phyloP scores from a whole-genome alignment of 2,329 filamentous ascomycete genomes.

The Sporothrix humicola region DNA sequence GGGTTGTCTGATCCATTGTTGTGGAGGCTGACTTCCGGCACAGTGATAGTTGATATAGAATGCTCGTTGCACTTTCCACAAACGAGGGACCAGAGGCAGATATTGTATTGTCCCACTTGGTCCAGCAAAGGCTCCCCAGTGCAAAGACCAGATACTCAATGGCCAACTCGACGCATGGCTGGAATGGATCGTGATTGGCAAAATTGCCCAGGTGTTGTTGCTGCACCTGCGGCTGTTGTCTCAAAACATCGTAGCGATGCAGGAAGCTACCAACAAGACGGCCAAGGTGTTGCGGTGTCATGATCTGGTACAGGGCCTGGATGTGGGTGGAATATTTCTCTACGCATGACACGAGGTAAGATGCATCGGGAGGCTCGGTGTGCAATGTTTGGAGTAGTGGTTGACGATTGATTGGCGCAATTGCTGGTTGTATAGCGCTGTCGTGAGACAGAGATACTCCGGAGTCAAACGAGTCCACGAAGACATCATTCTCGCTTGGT shows the following conservation, averaged over 20 bases:
- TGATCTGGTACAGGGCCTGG: conserved; percentile 32
- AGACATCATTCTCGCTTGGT: background rate
- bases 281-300: conserved; percentile 23
- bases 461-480: background rate
- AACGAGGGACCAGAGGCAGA: conserved; percentile 32
- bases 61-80: conserved; percentile 31
- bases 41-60: conserved; percentile 23
- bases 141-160: conserved; percentile 37
- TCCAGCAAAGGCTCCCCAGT: conserved; percentile 34
- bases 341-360: conserved; percentile 18
- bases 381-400: background rate
- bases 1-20: too few species aligned
- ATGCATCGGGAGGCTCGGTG: conserved; percentile 1
- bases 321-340: conserved; percentile 32
- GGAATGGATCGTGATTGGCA: background rate
- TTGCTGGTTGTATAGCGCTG: background rate
- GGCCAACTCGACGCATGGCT: conserved; percentile 12
- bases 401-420: background rate
- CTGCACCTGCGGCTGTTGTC: background rate
- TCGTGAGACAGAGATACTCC: background rate
- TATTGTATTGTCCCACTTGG: conserved; percentile 29
- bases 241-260: background rate
- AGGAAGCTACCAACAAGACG: conserved; percentile 16
- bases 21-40: background rate
- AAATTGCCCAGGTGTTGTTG: background rate